Percentiles rank a stretch among this genome's conserved stretches.
Conservation (phyloP, 2,329 filamentous ascomycete genomes). For the Fusarium veterinarium region DNA sequence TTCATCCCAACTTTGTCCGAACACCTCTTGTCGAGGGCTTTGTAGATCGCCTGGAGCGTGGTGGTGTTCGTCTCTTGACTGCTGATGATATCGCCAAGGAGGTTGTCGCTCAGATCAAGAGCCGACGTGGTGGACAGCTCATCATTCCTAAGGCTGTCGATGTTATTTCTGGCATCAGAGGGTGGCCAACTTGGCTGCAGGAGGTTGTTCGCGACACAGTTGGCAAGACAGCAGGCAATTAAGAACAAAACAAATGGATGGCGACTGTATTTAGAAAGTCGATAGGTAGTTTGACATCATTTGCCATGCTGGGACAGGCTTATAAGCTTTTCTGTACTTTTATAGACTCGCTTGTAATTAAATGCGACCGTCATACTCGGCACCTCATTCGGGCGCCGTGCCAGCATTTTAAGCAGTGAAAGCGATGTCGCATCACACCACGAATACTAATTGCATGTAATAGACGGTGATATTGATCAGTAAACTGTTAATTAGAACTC, state of each 20-base stretch:
- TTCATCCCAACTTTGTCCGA: slow-evolving; percentile 67
- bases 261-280: no score
- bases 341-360: background rate
- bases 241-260: background rate
- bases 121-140: slow-evolving; percentile 57
- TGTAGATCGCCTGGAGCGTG: slow-evolving; percentile 41
- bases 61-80: slow-evolving; percentile 47
- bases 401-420: background rate
- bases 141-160: slow-evolving; percentile 53
- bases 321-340: background rate
- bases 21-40: slow-evolving; percentile 58
- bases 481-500: accelerated
- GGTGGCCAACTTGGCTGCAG: slow-evolving; percentile 54
- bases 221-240: slow-evolving; percentile 22
- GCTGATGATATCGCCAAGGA: slow-evolving; percentile 54
- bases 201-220: slow-evolving; percentile 48
- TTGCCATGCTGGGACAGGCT: background rate
- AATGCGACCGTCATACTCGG: background rate
- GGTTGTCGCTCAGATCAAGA: slow-evolving; percentile 59
- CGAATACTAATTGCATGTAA: background rate
- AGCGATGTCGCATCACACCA: background rate
- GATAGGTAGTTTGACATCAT: background rate
- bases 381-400: accelerated
- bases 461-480: accelerated
- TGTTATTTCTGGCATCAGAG: slow-evolving; percentile 51